A percentile compares a stretch with the other conserved stretches of the same genome.
phyloP scores from a whole-genome alignment of 148 eudicot species.

The Cornus florida region DNA sequence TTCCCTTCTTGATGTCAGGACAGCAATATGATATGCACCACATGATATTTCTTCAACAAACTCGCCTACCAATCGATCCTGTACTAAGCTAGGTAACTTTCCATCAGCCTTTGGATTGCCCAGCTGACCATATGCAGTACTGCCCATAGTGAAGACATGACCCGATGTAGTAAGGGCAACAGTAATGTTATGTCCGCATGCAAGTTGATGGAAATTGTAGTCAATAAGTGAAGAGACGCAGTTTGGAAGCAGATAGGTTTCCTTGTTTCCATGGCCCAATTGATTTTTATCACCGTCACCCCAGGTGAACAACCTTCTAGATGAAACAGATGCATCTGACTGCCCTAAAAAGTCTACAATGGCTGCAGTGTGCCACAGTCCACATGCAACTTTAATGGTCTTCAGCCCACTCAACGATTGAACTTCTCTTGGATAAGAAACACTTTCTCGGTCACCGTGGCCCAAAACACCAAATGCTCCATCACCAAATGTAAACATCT shows the following conservation, averaged over 20 bases:
- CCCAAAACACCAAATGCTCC: slow-evolving; percentile 89
- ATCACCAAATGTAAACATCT: slow-evolving; percentile 80
- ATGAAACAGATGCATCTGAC: slow-evolving; percentile 25
- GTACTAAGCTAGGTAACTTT: slow-evolving; percentile 62
- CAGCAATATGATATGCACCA: slow-evolving; percentile 64
- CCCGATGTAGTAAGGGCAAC: slow-evolving; percentile 74
- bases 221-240: slow-evolving; percentile 68
- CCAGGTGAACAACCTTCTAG: slow-evolving; percentile 82
- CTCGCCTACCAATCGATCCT: slow-evolving; percentile 66
- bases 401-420: slow-evolving; percentile 50
- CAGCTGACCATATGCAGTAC: slow-evolving; percentile 59
- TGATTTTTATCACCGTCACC: slow-evolving; percentile 83
- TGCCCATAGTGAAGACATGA: slow-evolving; percentile 78
- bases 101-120: slow-evolving; percentile 71
- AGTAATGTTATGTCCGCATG: slow-evolving; percentile 66
- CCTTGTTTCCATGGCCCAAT: slow-evolving; percentile 73
- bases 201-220: slow-evolving; percentile 67
- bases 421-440: slow-evolving; percentile 65
- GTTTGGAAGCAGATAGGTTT: slow-evolving; percentile 49
- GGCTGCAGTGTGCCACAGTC: slow-evolving; percentile 93
- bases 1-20: slow-evolving; percentile 77
- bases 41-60: slow-evolving; percentile 80
- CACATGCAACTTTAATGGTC: slow-evolving; percentile 75
- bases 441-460: slow-evolving; percentile 67
- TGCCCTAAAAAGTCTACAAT: slow-evolving; percentile 58